These are phyloP conservation scores for Pichia sp. DNA, from an alignment of 1,139 yeast species.

Conservation along the genomic window DNA sequence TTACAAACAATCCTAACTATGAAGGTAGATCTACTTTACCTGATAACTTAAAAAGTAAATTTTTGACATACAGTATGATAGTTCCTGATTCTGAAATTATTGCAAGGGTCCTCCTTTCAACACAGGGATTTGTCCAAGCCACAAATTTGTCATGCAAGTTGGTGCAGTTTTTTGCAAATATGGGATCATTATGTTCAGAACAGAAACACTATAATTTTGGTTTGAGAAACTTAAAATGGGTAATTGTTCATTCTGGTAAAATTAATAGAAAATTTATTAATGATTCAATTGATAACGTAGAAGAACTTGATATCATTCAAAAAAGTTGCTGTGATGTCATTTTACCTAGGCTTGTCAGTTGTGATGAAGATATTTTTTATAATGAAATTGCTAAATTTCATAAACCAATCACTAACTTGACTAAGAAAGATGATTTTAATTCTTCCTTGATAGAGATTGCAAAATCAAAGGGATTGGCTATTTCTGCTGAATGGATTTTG, in stretches of 20 bases:
- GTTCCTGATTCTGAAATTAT: slow-evolving; percentile 66
- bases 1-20: slow-evolving; percentile 90
- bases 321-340: slow-evolving; percentile 55
- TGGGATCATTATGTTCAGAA: slow-evolving; percentile 36
- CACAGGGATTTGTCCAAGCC: slow-evolving; percentile 64
- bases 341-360: slow-evolving; percentile 54
- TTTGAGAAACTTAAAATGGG: slow-evolving; percentile 67
- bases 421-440: slow-evolving; percentile 6
- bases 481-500: slow-evolving; percentile 39
- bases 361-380: slow-evolving; percentile 42
- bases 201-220: slow-evolving; percentile 92
- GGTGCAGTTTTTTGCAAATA: slow-evolving; percentile 49
- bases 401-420: not conserved
- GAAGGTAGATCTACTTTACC: slow-evolving; percentile 80
- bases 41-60: slow-evolving; percentile 75
- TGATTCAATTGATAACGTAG: slow-evolving; percentile 4
- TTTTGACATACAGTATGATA: slow-evolving; percentile 70
- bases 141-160: slow-evolving; percentile 40
- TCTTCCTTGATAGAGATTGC: slow-evolving; percentile 19
- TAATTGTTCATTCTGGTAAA: slow-evolving; percentile 54
- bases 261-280: slow-evolving; percentile 30
- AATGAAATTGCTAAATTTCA: slow-evolving; percentile 27
- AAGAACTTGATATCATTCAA: slow-evolving; percentile 41
- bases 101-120: slow-evolving; percentile 62
- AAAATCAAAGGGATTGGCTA: slow-evolving; percentile 21